Evolutionary conservation across 192 early-diverging fungal species (phyloP).

Genomic region (Funneliformis geosporum): DNA sequence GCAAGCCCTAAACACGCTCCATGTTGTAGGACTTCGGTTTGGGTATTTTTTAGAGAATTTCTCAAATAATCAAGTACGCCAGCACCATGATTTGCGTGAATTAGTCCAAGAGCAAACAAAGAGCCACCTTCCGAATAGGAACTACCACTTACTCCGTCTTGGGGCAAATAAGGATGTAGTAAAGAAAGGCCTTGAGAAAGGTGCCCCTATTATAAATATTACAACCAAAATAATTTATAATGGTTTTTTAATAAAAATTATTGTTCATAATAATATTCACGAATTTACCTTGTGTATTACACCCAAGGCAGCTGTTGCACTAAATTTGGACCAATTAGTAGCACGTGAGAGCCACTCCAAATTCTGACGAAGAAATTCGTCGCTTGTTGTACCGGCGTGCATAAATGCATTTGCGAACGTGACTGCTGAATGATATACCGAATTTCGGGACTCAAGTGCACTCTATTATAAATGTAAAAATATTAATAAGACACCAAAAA

Average conservation of each 20-base stretch:
- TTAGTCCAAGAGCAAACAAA: conserved; percentile 95
- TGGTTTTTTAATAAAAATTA: background rate
- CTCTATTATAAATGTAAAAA: conserved; percentile 51
- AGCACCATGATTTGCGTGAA: conserved; percentile 92
- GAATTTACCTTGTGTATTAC: conserved; percentile 85
- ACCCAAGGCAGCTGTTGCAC: conserved; percentile 95
- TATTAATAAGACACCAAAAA: background rate
- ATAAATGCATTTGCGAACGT: conserved; percentile 98
- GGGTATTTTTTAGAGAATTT: conserved; percentile 76
- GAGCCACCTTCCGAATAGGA: conserved; percentile 97
- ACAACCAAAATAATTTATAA: background rate
- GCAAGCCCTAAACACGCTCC: conserved; percentile 95
- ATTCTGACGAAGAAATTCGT: conserved; percentile 96
- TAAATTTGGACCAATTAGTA: conserved; percentile 99
- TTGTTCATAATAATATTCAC: background rate
- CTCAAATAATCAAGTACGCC: conserved; percentile 81
- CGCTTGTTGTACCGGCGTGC: conserved; percentile 97
- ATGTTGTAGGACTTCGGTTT: conserved; percentile 91
- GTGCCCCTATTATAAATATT: conserved; percentile 66
- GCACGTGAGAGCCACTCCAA: conserved; percentile 97
- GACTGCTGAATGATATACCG: conserved; percentile 92
- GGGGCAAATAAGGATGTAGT: conserved; percentile 91
- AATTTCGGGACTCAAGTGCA: conserved; percentile 85
- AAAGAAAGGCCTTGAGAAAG: conserved; percentile 78
- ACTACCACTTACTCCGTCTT: conserved; percentile 82